Evolutionary conservation across 2,329 filamentous ascomycete genomes (phyloP).

Genomic region (Penicillium sp.): DNA sequence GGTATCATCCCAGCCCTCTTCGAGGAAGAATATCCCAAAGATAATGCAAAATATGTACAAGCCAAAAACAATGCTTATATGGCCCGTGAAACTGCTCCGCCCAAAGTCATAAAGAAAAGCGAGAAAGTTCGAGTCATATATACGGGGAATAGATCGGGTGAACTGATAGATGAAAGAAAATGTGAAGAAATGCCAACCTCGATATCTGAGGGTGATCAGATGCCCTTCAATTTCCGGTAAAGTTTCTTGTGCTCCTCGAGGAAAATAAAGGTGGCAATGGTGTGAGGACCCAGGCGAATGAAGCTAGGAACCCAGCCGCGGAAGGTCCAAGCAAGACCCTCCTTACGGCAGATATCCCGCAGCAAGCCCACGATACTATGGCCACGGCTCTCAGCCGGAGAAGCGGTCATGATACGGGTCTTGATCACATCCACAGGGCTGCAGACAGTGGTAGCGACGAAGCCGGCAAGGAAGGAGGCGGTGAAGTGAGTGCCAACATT

Average conservation of each 20-base stretch:
- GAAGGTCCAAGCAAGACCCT: constrained; percentile 67
- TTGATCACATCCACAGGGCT: constrained; percentile 70
- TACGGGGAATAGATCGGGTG: constrained; percentile 16
- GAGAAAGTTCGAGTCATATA: constrained; percentile 19
- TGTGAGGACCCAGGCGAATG: constrained; percentile 67
- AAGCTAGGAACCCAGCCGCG: constrained; percentile 70
- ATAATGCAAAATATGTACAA: constrained; percentile 33
- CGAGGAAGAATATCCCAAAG: constrained; percentile 12
- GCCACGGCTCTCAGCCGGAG: constrained; percentile 45
- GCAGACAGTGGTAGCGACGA: constrained; percentile 69
- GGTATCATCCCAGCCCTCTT: neutral
- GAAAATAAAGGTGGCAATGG: constrained; percentile 68
- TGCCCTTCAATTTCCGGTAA: constrained; percentile 53
- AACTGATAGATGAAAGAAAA: constrained; percentile 11
- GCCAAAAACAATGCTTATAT: constrained; percentile 16
- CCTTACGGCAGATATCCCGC: constrained; percentile 57
- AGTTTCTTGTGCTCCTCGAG: constrained; percentile 70
- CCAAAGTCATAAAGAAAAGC: constrained; percentile 19
- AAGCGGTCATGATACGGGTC: constrained; percentile 66
- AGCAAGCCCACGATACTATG: constrained; percentile 54
- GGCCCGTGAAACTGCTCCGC: constrained; percentile 17
- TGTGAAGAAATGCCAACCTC: constrained; percentile 14
- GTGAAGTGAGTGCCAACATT: constrained; percentile 65
- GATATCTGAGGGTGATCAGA: constrained; percentile 40
- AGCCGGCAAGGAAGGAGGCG: constrained; percentile 64